phyloP scores from a whole-genome alignment of 805 yeast species.

The Millerozyma acaciae region DNA sequence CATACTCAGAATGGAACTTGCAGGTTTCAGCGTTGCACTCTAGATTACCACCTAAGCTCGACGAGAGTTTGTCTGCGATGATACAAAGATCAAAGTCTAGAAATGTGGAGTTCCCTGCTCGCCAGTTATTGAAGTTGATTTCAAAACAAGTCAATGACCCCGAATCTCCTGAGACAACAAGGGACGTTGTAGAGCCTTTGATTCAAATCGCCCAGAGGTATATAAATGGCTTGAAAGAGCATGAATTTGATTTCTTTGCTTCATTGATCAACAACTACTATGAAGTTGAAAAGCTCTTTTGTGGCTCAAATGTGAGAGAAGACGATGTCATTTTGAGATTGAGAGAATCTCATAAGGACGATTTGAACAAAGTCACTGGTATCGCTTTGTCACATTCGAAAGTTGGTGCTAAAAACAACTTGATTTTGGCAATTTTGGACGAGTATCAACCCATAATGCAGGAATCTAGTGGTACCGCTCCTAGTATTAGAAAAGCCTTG shows the following conservation, averaged over 20 bases:
- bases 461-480: slow-evolving; percentile 64
- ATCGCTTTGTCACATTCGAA: slow-evolving; percentile 86
- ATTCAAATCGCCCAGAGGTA: slow-evolving; percentile 66
- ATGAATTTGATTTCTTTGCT: slow-evolving; percentile 76
- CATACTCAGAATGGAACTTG: slow-evolving; percentile 87
- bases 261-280: slow-evolving; percentile 67
- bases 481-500: slow-evolving; percentile 65
- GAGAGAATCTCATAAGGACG: slow-evolving; percentile 82
- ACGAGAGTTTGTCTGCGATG: slow-evolving; percentile 57
- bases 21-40: slow-evolving; percentile 89
- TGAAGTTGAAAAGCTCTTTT: slow-evolving; percentile 72
- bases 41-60: slow-evolving; percentile 77
- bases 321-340: slow-evolving; percentile 85
- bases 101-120: slow-evolving; percentile 89
- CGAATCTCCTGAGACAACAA: slow-evolving; percentile 51
- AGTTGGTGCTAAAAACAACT: slow-evolving; percentile 88
- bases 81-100: slow-evolving; percentile 64
- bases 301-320: slow-evolving; percentile 71
- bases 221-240: slow-evolving; percentile 71
- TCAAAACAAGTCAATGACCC: slow-evolving; percentile 54
- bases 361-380: slow-evolving; percentile 66
- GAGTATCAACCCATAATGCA: slow-evolving; percentile 79
- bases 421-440: slow-evolving; percentile 78
- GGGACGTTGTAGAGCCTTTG: slow-evolving; percentile 63
- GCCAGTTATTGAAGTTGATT: slow-evolving; percentile 69